Evolutionary conservation across 495 filamentous ascomycete genomes (phyloP), one percentile per base, ranked within the genome.

Genomic region (Podospora comata): DNA sequence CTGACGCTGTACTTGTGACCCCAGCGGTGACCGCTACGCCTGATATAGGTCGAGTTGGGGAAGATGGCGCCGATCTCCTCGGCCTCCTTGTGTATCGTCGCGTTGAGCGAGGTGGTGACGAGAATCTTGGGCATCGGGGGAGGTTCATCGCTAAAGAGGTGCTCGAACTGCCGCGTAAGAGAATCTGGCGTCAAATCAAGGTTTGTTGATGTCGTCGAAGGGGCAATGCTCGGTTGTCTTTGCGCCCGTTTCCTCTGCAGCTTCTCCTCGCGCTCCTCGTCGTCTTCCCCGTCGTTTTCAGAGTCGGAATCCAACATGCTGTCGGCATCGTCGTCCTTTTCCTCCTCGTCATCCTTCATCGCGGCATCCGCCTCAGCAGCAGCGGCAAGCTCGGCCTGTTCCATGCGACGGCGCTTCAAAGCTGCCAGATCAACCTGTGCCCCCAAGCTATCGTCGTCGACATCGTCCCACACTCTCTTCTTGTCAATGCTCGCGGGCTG

Each of bases 381-480:
- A 20, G 77, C 74, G 16, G 78, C 80, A 26, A 84, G 84, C 68
- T 88, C 85, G 64, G 87, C 87, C 75, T 89, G 83, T 74, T 90
- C 87, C 67, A 89, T 77, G 73, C 88, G 89, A 73, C 87, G 84
- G 71, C 89, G 82, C 81, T 92, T 94, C 76, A 91, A 82, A 71
- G 88, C 84, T 75, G 90, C 89, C 56, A 94, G 85, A 76, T 96
- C 91, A 9, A 96, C 89, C 65, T 88, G 90, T 67, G 90, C 77
- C 27, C 91, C 90, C 57, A 97, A 79, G 71, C 87, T 85, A 70
- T 91, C 92, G 59, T 90, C 89, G 66, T 91, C 91, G n/a, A 90
- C 87, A 54, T 96, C 91, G 73, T 98, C 95, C 94, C 94, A 99
- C 63, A 92, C 87, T 75, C 95, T 82, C 84, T 97, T 97, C 60